Percentiles rank a stretch among this genome's conserved stretches.
Conservation (phyloP, 106 monocot species). For the Allium sativum region DNA sequence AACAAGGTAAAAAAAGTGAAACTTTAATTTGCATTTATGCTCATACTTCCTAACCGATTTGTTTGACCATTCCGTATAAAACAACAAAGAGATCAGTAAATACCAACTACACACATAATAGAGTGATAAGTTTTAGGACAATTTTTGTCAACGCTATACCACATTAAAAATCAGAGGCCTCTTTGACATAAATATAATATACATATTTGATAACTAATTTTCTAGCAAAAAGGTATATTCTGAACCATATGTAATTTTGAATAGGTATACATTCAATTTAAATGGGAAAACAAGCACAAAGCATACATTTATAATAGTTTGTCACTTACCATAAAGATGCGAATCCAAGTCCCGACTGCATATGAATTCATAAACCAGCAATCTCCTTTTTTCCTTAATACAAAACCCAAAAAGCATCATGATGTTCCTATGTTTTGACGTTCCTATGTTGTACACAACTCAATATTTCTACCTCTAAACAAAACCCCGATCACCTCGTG, state of each 20-base stretch:
- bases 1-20: no score
- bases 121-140: no score
- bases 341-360: conserved; percentile 82
- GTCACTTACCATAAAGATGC: conserved; percentile 70
- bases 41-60: conserved; percentile 20
- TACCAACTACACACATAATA: no score
- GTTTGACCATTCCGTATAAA: conserved; percentile 26
- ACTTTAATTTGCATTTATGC: conserved; percentile 34
- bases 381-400: conserved; percentile 56
- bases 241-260: no score
- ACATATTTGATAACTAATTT: no score
- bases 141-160: no score
- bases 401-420: conserved; percentile 87
- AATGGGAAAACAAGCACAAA: no score
- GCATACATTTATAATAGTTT: no score
- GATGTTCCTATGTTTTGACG: conserved; percentile 82
- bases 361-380: conserved; percentile 84
- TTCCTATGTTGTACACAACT: conserved; percentile 90
- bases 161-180: conserved; percentile 18
- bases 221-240: no score
- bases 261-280: no score
- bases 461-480: conserved; percentile 82
- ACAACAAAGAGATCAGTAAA: conserved; percentile 2
- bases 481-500: conserved; percentile 83
- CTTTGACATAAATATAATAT: no score